phyloP scores from a whole-genome alignment of 1,139 yeast genomes.

The Scheffersomyces cryptocercus region DNA sequence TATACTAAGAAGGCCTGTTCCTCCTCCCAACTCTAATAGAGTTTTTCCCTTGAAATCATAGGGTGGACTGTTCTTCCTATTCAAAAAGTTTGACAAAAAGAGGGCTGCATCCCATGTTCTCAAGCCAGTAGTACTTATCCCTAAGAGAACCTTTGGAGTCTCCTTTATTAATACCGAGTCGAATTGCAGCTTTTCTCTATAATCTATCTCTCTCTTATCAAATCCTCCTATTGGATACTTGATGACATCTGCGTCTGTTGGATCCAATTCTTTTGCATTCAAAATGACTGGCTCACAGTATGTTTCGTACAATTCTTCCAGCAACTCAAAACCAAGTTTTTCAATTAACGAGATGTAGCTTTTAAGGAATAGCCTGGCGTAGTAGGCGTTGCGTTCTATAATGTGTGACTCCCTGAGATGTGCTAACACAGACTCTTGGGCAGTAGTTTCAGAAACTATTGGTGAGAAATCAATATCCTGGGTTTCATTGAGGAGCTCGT shows the following conservation, averaged over 20 bases:
- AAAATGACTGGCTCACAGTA: constrained; percentile 43
- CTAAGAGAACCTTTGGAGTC: constrained; percentile 65
- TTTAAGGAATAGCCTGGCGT: constrained; percentile 48
- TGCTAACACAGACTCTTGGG: constrained; percentile 18
- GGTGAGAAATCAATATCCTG: neutral
- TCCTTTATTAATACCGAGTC: constrained; percentile 42
- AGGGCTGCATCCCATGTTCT: constrained; percentile 95
- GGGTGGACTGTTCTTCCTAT: constrained; percentile 8
- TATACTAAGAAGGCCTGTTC: constrained; percentile 84
- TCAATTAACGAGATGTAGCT: constrained; percentile 41
- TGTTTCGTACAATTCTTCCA: constrained; percentile 53
- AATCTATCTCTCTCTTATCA: constrained; percentile 6
- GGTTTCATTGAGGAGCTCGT: neutral
- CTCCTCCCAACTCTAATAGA: constrained; percentile 80
- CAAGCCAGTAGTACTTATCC: constrained; percentile 80
- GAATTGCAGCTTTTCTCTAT: neutral
- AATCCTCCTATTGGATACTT: constrained; percentile 42
- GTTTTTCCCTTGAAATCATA: constrained; percentile 16
- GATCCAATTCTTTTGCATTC: constrained; percentile 35
- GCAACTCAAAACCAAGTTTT: constrained; percentile 23
- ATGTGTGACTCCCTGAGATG: constrained; percentile 16
- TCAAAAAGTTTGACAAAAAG: constrained; percentile 56
- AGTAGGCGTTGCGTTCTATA: constrained; percentile 44
- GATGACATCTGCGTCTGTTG: constrained; percentile 51
- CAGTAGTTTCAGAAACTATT: neutral